Base-by-base conservation (phyloP, 805 yeast genomes). In the Wickerhamiella dianesei region DNA sequence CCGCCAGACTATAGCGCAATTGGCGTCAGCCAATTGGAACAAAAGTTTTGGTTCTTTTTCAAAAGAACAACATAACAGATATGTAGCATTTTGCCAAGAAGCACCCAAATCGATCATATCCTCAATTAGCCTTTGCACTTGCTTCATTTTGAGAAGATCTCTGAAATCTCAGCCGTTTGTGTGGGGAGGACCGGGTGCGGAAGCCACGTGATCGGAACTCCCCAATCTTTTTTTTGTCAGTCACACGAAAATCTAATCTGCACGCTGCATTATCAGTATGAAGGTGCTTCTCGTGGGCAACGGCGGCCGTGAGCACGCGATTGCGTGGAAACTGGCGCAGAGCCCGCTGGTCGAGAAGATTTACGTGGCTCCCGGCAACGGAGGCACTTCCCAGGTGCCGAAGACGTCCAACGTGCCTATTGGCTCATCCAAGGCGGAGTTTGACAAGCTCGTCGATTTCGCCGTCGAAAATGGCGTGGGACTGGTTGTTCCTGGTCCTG, bases 241-340 rank as follows among this genome's bases (percentile, higher is more conserved):
- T 25, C 32, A 25, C 32, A 12, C 9, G 32, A 25, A 25, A 25
- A 25, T 25, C 32, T 25, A 25, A 25, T 25, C 32, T 35, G 40
- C 21, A n/a, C 12, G 40, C 13, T 9, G 14, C 16, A 21, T 9
- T 21, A 19, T 6, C 8, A 43, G 4, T 36, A 14, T 74, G 62
- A 85, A 82, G 63, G 66, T 92, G 55, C 77, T 92, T 51, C 80
- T 92, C 54, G 75, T 92, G 56, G 99, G 99, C 59, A 86, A 83
- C 68, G 99, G 99, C 63, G 99, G 98, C 56, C 87, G 99, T 72
- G 99, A 92, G 67, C 96, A 92, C 64, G 97, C 97, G 46, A 73
- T 92, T 51, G 83, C 85, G 14, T 88, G 96, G 96, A 84, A 82
- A 61, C 73, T 92, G 53, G 68, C 82, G 25, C 89, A 87, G 65